Evolutionary conservation across 139 green algal genomes (phyloP).

Genomic region (Closterium sp.): DNA sequence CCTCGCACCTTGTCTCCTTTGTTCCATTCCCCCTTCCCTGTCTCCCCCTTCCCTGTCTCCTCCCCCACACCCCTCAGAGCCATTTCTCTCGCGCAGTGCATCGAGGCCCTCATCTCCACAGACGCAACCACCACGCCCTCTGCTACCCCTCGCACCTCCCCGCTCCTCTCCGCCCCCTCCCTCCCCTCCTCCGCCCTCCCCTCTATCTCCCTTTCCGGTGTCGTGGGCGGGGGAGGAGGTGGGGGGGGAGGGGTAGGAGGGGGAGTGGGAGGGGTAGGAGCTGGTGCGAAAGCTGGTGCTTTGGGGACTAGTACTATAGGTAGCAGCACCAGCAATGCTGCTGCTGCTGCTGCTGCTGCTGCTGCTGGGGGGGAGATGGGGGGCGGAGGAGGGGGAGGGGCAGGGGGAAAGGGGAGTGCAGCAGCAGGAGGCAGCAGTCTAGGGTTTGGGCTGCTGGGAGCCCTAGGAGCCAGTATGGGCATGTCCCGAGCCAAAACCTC

Average conservation of each 20-base stretch:
- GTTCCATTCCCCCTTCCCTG: too few relatives aligned
- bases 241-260: not conserved
- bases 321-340: not conserved
- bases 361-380: not conserved
- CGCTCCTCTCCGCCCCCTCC: not conserved
- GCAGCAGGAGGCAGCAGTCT: not conserved
- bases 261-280: not conserved
- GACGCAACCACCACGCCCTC: not conserved
- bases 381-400: not conserved
- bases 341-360: not conserved
- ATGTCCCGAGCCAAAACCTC: not conserved
- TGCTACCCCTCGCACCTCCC: not conserved
- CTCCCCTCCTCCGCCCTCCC: not conserved
- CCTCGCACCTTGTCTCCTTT: too few relatives aligned
- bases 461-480: not conserved
- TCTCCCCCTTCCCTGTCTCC: not conserved
- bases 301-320: not conserved
- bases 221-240: too few relatives aligned
- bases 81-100: not conserved
- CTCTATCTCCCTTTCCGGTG: not conserved
- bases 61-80: not conserved
- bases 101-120: not conserved
- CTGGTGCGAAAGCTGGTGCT: not conserved
- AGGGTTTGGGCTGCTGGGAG: not conserved
- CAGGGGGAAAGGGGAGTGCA: not conserved